Base-by-base conservation (phyloP, 1,139 yeast species). In the Sugiyamaella castrensis region DNA sequence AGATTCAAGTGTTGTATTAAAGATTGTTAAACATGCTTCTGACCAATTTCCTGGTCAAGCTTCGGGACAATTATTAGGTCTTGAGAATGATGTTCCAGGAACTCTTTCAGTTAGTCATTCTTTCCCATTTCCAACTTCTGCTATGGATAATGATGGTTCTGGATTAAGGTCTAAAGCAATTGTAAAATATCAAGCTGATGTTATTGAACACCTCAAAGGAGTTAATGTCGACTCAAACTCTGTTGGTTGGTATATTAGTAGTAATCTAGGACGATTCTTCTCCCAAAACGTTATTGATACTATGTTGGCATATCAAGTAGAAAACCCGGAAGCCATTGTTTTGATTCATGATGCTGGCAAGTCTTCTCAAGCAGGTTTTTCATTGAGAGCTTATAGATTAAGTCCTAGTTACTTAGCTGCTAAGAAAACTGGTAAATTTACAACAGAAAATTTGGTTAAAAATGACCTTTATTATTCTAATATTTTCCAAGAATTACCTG, bases 201-300 rank as follows among this genome's bases (percentile, higher is more conserved):
- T 85, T 62, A 73, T 84, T 57, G 78, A 78, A 46, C 77, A 79
- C 53, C 76, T 87, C 58, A 80, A 76, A 60, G 77, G 75, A 52
- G 79, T 82, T 56, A 85, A 84, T 43, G 75, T 80, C 54, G 94
- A 91, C 43, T 75, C 82, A 45, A 87, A 83, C 65, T 77, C 83
- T 57, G 80, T 84, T 57, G 96, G 96, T 33, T 88, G 91, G 91
- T 88, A 85, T 70, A 81, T 86, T 63, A 76, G 86, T 44, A 76
- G 89, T 32, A 64, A 75, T 47, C 77, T 85, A 40, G 95, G 95
- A 45, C 56, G 60, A 40, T 82, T 82, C 64, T 79, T 82, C 60
- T 81, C 83, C 54, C 80, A 80, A 53, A 77, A 79, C 53, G 73
- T 83, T 52, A 76, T 85, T 40, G 95, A 85, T 58, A 76, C 82